Base-by-base conservation (phyloP, 768 basidiomycete genomes). In the Tricholoma saponaceum region DNA sequence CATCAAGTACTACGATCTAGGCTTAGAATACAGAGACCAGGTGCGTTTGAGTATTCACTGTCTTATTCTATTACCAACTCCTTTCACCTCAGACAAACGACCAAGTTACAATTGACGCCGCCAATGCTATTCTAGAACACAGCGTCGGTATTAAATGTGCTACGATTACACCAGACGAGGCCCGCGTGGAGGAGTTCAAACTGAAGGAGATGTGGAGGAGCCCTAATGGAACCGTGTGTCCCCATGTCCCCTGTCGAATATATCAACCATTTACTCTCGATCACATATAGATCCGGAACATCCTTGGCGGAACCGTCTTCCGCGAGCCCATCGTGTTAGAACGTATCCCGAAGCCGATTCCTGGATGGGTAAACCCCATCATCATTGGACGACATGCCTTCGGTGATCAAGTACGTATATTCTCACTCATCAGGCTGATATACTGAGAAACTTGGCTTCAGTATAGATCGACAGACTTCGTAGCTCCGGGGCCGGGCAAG, bases 131-230 rank as follows among this genome's bases (percentile, higher is more conserved):
- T 70, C 80, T 90, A 57, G 82, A 97, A 73, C 85, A 97, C 83
- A 87, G 87, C 61, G 97, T 99, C 62, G 97, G 96, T 61, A 95
- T 98, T 78, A 99, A 99, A 75, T 99, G 96, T 76, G 96, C 95
- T 39, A 98, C 96, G 46, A 98, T 98, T 76, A 99, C 97, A 1
- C 97, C 97, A 5, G 97, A 99, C 69, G 96, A 98, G 71, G 93
- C 86, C 22, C 89, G 95, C 57, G 94, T 98, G 49, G 76, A 95
- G 70, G 97, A 98, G 74, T 99, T 97, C 83, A 92, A 94, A 51
- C 81, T 99, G 69, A 98, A 97, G 81, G 86, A 95, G 74, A 99
- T 99, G 96, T 97, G 94, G 95, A 89, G 80, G 79, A 93, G 91
- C 67, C 96, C 95, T 5, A 97, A 97, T 72, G 95, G 95, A 64